These are phyloP conservation scores for Orychophragmus violaceus DNA, from an alignment of 345 rosid genomes.

Conservation along the genomic window DNA sequence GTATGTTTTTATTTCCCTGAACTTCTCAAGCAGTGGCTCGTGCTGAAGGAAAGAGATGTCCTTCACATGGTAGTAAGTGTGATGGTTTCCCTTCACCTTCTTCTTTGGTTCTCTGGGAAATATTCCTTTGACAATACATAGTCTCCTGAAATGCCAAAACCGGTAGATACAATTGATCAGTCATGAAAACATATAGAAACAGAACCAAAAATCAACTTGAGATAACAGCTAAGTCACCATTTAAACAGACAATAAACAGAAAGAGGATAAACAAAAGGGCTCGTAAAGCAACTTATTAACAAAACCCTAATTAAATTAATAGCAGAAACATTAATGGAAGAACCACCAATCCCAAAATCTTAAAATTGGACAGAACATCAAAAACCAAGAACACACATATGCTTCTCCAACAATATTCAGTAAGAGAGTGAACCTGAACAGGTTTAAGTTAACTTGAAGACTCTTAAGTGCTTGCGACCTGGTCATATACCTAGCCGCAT, in stretches of 20 bases:
- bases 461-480: slow-evolving; percentile 79
- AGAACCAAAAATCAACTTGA: not conserved
- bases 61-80: slow-evolving; percentile 90
- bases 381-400: not conserved
- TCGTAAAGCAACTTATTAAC: no score
- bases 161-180: not conserved
- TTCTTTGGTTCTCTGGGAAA: slow-evolving; percentile 92
- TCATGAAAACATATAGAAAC: not conserved
- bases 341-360: not conserved
- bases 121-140: slow-evolving; percentile 78
- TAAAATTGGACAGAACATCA: not conserved
- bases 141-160: slow-evolving; percentile 43
- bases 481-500: slow-evolving; percentile 76
- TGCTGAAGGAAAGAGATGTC: slow-evolving; percentile 78
- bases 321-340: not conserved
- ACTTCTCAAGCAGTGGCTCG: slow-evolving; percentile 81
- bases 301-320: not conserved
- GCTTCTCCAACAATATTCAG: not conserved
- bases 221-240: not conserved
- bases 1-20: slow-evolving; percentile 69
- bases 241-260: not conserved
- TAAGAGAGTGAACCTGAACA: slow-evolving; percentile 60
- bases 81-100: slow-evolving; percentile 90
- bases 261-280: not conserved
- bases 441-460: slow-evolving; percentile 65